Conservation (phyloP, 2,329 filamentous ascomycete species). For the Fusarium oxysporum region DNA sequence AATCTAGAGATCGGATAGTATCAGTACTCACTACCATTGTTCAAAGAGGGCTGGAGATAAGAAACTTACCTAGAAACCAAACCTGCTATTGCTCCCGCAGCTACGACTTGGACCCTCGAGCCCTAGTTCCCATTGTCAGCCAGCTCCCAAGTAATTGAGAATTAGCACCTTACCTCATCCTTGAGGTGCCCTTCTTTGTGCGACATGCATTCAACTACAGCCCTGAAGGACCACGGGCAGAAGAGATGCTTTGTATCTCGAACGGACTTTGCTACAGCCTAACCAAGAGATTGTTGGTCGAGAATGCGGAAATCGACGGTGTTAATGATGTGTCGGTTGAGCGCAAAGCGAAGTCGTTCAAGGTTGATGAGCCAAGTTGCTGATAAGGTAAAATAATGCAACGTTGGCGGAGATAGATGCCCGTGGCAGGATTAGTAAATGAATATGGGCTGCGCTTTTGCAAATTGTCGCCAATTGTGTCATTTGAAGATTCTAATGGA, state of each 20-base stretch:
- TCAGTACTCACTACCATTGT: slow-evolving; percentile 22
- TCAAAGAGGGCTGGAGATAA: not conserved
- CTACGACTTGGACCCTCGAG: slow-evolving; percentile 66
- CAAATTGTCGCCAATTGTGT: not conserved
- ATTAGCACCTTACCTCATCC: slow-evolving; percentile 62
- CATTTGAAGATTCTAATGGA: not conserved
- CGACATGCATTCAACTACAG: slow-evolving; percentile 51
- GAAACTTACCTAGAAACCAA: slow-evolving; percentile 81
- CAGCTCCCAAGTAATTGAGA: not conserved
- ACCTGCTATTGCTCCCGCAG: slow-evolving; percentile 75
- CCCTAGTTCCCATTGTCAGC: slow-evolving; percentile 54
- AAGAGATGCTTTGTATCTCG: slow-evolving; percentile 38
- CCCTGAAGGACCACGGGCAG: slow-evolving; percentile 26
- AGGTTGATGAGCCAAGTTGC: slow-evolving; percentile 24
- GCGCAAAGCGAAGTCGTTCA: slow-evolving; percentile 53
- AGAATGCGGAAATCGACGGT: not conserved
- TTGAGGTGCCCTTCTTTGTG: slow-evolving; percentile 60
- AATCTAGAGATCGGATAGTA: slow-evolving; percentile 67
- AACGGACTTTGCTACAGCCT: not conserved
- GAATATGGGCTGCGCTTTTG: not conserved
- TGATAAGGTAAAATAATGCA: slow-evolving; percentile 22
- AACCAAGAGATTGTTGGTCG: not conserved
- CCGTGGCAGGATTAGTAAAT: slow-evolving; percentile 21
- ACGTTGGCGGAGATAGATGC: slow-evolving; percentile 32
- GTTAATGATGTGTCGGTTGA: not conserved